Evolutionary conservation across 1,139 yeast species (phyloP), one percentile per base, ranked within the genome.

Genomic region (Yamadazyma pseudoaaseri): DNA sequence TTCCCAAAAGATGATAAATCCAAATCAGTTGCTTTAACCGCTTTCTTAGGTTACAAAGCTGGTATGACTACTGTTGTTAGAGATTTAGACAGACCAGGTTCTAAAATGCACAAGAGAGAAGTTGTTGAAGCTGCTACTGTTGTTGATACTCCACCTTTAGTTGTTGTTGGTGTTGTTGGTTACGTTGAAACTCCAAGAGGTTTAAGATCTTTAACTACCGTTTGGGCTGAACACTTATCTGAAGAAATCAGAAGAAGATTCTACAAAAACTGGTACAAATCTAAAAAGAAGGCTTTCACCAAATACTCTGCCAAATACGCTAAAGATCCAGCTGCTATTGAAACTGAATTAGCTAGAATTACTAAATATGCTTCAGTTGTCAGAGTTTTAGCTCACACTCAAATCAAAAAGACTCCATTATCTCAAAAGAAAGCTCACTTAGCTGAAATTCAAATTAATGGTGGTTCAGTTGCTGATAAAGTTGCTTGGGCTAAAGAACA

Each of bases 251-350:
- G 85, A 86, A 87, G 98, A 84, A 87, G 97, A 81, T 92, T 92
- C 96, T 92, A 92, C 96, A 92, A 90, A 87, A 92, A 90, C 96
- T 92, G 98, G 98, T 92, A 85, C 96, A 90, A 89, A 83, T 85
- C 96, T 58, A 92, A 92, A 94, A 92, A 92, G 96, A 90, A 90
- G 94, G 98, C 98, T 64, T 92, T 92, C 94, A 86, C 97, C 86
- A 89, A 92, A 79, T 92, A 92, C 89, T 85, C 97, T 71, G 86
- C 94, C 73, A 90, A 92, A 82, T 90, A 90, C 84, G 87, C 97
- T 60, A 80, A 80, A 65, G 87, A 82, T 64, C 89, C 87, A 63
- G 81, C 86, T 65, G 83, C 85, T 65, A 73, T 90, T 64, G 95
- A 86, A 70, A 86, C 87, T 70, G 98, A 94, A 77, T 83, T 92